A percentile compares a stretch with the other conserved stretches of the same genome.
phyloP scores from a whole-genome alignment of 2,329 filamentous ascomycete genomes.

The Aspergillus sp. region DNA sequence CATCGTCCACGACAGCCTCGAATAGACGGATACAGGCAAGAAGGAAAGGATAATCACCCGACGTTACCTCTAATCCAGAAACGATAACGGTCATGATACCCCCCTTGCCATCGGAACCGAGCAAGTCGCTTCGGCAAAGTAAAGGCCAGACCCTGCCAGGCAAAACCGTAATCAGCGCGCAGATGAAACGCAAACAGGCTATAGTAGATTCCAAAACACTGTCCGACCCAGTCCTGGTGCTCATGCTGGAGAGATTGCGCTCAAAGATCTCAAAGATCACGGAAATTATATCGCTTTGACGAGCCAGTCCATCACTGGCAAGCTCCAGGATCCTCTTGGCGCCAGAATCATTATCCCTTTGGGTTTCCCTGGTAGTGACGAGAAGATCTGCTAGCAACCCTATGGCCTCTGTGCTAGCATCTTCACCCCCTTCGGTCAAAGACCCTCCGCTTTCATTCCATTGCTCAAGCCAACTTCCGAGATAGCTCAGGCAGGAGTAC shows the following conservation, averaged over 20 bases:
- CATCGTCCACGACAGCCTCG: slow-evolving; percentile 71
- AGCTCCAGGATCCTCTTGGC: slow-evolving; percentile 49
- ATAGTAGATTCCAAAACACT: slow-evolving; percentile 67
- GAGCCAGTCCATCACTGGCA: slow-evolving; percentile 49
- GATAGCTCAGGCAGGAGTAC: slow-evolving; percentile 76
- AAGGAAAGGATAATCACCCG: slow-evolving; percentile 75
- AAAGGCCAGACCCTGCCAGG: slow-evolving; percentile 90
- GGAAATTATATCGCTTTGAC: slow-evolving; percentile 67
- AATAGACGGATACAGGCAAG: slow-evolving; percentile 72
- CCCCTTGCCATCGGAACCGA: slow-evolving; percentile 73
- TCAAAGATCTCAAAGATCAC: slow-evolving; percentile 87
- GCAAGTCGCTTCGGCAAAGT: slow-evolving; percentile 74
- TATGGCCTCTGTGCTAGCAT: slow-evolving; percentile 71
- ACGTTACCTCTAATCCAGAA: slow-evolving; percentile 76
- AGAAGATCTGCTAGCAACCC: slow-evolving; percentile 71
- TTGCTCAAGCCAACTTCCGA: slow-evolving; percentile 66
- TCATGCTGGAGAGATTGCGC: slow-evolving; percentile 52
- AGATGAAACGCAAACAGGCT: slow-evolving; percentile 77
- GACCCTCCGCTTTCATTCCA: slow-evolving; percentile 50
- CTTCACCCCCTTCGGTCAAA: slow-evolving; percentile 54
- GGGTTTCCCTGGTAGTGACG: slow-evolving; percentile 38
- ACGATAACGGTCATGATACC: slow-evolving; percentile 77
- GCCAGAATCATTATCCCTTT: slow-evolving; percentile 35
- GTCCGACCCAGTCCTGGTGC: slow-evolving; percentile 61
- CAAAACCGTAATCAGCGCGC: slow-evolving; percentile 67